These are phyloP conservation scores for Alternaria postmessia DNA, from an alignment of 2,329 filamentous ascomycete genomes.

Conservation along the genomic window DNA sequence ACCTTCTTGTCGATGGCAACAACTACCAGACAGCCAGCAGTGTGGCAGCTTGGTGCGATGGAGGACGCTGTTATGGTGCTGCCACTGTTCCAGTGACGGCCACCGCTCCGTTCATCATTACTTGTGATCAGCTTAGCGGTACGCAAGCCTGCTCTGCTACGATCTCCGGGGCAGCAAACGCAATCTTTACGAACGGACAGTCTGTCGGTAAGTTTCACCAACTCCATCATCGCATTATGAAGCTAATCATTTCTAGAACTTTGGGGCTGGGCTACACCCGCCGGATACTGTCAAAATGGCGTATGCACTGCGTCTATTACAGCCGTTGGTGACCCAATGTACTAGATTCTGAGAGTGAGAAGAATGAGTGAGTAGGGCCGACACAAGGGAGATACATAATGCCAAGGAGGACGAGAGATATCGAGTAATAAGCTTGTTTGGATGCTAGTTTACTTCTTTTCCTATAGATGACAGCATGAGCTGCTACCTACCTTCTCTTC, in stretches of 20 bases:
- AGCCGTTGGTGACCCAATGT: neutral
- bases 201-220: neutral
- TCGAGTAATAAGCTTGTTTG: neutral
- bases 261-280: neutral
- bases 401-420: neutral
- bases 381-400: neutral
- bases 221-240: rapidly evolving
- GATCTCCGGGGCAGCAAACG: neutral
- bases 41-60: neutral
- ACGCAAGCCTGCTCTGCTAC: neutral
- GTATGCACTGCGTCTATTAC: neutral
- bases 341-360: neutral
- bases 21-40: neutral
- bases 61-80: neutral
- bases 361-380: neutral
- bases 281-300: neutral
- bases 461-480: neutral
- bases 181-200: neutral
- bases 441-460: neutral
- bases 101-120: neutral
- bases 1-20: neutral
- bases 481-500: neutral
- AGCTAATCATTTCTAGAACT: neutral
- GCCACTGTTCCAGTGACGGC: neutral
- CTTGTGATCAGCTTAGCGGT: neutral